A percentile compares a stretch with the other conserved stretches of the same genome.
Conservation (phyloP, 305 asterid genomes). For the Rubia balearica region DNA sequence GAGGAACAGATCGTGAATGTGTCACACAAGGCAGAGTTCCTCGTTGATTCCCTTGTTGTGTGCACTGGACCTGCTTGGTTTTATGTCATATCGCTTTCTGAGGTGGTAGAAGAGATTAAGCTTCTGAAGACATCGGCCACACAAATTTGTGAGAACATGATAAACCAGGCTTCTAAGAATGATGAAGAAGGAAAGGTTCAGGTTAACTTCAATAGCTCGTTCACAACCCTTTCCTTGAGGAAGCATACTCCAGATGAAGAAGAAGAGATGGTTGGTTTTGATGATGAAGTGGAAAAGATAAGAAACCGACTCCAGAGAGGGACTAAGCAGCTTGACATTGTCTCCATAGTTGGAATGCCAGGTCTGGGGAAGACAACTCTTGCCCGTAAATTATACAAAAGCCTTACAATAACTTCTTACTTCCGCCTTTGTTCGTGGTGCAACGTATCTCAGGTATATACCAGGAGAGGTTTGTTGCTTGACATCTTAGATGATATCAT, state of each 20-base stretch:
- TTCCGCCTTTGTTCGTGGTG: neutral
- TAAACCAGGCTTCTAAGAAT: neutral
- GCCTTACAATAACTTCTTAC: neutral
- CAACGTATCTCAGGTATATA: neutral
- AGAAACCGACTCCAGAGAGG: neutral
- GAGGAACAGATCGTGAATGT: neutral
- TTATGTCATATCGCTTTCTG: neutral
- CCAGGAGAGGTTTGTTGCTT: slow-evolving; percentile 1
- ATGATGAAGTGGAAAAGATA: neutral
- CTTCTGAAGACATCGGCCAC: neutral
- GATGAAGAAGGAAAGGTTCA: neutral
- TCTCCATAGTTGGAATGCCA: neutral
- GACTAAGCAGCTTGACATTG: neutral
- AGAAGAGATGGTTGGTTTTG: slow-evolving; percentile 2
- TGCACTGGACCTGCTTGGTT: neutral
- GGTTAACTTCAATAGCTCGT: neutral
- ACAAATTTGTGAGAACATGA: neutral
- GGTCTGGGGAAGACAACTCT: slow-evolving; percentile 2
- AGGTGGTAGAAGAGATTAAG: neutral
- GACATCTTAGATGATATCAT: neutral
- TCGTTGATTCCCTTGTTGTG: neutral
- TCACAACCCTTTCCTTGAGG: neutral
- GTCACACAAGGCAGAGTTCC: slow-evolving; percentile 2
- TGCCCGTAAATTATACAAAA: neutral
- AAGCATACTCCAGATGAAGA: neutral